Conservation (phyloP, 768 basidiomycete species). For the Boletus patriciae region DNA sequence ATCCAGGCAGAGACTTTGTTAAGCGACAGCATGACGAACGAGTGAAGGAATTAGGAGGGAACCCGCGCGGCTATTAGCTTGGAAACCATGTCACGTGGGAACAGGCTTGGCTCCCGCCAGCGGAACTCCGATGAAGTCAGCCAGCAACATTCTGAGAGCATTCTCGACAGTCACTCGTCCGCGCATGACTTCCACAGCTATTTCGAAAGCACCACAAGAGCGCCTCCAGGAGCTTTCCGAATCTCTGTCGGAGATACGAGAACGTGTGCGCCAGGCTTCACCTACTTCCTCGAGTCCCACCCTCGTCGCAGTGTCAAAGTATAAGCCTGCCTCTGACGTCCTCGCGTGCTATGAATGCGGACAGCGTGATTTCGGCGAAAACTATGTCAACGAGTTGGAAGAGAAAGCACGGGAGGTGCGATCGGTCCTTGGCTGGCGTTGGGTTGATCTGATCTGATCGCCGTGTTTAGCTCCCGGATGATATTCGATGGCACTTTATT, state of each 20-base stretch:
- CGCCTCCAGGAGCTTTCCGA: constrained; percentile 53
- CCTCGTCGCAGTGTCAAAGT: constrained; percentile 90
- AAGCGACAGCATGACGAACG: constrained; percentile 24
- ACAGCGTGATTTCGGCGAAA: constrained; percentile 94
- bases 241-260: constrained; percentile 52
- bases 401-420: constrained; percentile 77
- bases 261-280: constrained; percentile 43
- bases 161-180: constrained; percentile 7
- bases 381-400: constrained; percentile 91
- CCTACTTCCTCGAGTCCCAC: constrained; percentile 33
- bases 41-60: neutral
- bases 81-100: constrained; percentile 23
- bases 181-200: constrained; percentile 20
- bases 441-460: constrained; percentile 9
- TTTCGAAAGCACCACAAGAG: constrained; percentile 34
- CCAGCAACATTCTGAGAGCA: neutral
- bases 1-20: constrained; percentile 26
- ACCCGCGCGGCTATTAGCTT: neutral
- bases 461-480: constrained; percentile 70
- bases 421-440: constrained; percentile 1
- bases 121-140: neutral
- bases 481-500: constrained; percentile 97
- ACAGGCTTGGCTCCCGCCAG: neutral
- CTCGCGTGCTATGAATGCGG: constrained; percentile 77
- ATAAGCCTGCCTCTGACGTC: constrained; percentile 87